Base-by-base conservation (phyloP, 139 green algal genomes). In the Volvox reticuliferus region DNA sequence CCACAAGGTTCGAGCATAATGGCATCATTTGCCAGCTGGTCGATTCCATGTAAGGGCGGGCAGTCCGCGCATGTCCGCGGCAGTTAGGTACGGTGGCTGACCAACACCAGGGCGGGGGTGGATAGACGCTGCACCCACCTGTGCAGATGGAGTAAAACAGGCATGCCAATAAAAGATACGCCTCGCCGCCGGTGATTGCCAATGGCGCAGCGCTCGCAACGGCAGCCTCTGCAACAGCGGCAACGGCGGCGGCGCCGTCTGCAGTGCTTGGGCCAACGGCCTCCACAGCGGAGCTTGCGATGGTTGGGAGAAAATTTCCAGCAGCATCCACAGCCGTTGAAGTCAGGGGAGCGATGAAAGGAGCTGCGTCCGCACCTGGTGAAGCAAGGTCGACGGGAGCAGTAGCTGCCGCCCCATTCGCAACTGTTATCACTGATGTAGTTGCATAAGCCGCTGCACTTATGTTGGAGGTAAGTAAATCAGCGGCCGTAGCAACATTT, bases 141-240 rank as follows among this genome's bases (percentile, higher is more conserved):
- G 87, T 91, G 87, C 87, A 86, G 9, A 86, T 20, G 33, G 68
- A 83, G 33, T 63, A 91, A 63, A 93, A 95, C 24, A 88, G 44
- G 76, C 93, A 95, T 0, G 91, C 81, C 24, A 92, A 67, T 71
- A 95, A 63, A 30, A 95, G 81, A 68, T 92, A 91, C 32, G 44
- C 35, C 90, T 93, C 90, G 12, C 92, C 90, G 55, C 89, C 81
- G n/a, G 81, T 85, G 17, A 68, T 55, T 0, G 67, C 77, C 50
- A 90, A 36, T 12, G 18, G 79, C 63, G 78, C 79, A 33, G 24
- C 75, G 20, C 50, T 76, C 24, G 75, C 63, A 22, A 75, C 82
- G 24, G 87, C 81, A 24, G 36, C 82, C 0, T 61, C 77, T 2
- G 88, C 37, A 22, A 65, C 44, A 22, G 62, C 82, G 20, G 65